phyloP scores from a whole-genome alignment of 2,329 filamentous ascomycete species.

The Xylaria digitata region DNA sequence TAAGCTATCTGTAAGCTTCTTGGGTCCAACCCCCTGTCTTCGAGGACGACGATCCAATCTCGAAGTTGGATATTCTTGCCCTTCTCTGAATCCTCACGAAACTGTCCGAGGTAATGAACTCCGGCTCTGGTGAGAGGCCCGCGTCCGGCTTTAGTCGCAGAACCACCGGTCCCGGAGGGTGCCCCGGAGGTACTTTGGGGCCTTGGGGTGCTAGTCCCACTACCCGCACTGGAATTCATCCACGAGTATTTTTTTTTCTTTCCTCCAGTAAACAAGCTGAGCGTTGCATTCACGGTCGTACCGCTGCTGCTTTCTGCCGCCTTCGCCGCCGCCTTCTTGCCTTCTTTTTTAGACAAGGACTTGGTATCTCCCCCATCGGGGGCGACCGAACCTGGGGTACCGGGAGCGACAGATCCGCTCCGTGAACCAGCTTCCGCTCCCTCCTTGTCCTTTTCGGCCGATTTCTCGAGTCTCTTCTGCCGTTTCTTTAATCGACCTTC shows the following conservation, averaged over 20 bases:
- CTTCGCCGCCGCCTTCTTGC: constrained; percentile 77
- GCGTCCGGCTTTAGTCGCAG: constrained; percentile 50
- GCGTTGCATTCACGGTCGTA: constrained; percentile 86
- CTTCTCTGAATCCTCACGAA: constrained; percentile 81
- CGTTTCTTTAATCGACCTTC: constrained; percentile 76
- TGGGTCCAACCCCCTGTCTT: constrained; percentile 78
- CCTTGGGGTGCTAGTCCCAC: constrained; percentile 65
- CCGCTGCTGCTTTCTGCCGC: constrained; percentile 78
- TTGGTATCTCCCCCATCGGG: constrained; percentile 70
- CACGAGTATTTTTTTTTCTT: constrained; percentile 79
- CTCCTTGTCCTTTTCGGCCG: constrained; percentile 63
- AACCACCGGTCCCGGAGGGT: constrained; percentile 50
- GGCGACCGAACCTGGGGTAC: constrained; percentile 71
- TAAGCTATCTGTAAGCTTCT: constrained; percentile 71
- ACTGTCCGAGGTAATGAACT: constrained; percentile 74
- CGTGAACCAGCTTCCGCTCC: constrained; percentile 59
- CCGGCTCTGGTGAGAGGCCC: constrained; percentile 65
- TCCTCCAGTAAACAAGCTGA: constrained; percentile 74
- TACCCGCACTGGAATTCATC: constrained; percentile 70
- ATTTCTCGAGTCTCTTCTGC: constrained; percentile 65
- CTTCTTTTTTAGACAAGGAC: constrained; percentile 86
- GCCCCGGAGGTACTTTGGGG: constrained; percentile 43
- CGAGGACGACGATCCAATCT: constrained; percentile 83
- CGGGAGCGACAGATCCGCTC: constrained; percentile 67
- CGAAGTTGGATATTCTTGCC: constrained; percentile 84